phyloP scores from a whole-genome alignment of 352 stramenopile species.

The Phytophthora sp. region DNA sequence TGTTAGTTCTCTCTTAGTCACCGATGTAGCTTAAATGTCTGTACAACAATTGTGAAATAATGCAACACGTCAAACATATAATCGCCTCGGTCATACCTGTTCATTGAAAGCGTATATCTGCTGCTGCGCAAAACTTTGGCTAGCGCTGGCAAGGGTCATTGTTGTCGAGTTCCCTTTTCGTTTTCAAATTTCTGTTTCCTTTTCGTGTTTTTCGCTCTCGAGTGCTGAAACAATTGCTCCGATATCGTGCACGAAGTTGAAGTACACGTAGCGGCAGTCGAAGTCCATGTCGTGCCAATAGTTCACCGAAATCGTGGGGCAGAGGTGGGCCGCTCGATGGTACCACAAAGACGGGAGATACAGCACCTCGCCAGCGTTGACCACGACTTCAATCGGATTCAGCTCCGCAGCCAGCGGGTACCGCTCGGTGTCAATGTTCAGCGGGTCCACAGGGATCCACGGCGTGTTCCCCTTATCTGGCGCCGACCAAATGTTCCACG shows the following conservation, averaged over 20 bases:
- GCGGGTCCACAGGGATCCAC: conserved; percentile 84
- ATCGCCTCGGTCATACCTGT: too few relatives aligned
- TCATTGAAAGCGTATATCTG: too few relatives aligned
- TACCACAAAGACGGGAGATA: conserved; percentile 89
- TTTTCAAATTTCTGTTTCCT: too few relatives aligned
- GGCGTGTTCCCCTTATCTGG: conserved; percentile 61
- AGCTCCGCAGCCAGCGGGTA: conserved; percentile 65
- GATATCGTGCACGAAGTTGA: conserved; percentile 79
- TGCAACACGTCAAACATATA: too few relatives aligned
- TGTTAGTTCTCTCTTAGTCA: conserved; percentile 18
- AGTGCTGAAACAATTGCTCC: conserved; percentile 22
- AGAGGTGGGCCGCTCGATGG: conserved; percentile 80
- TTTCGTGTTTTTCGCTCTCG: conserved; percentile 8
- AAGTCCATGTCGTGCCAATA: conserved; percentile 93
- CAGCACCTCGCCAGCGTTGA: conserved; percentile 72
- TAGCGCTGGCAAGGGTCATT: too few relatives aligned
- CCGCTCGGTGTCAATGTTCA: conserved; percentile 56
- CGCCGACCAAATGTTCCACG: conserved; percentile 57
- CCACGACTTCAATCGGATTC: conserved; percentile 66
- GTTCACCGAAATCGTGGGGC: conserved; percentile 83
- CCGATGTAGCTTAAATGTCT: not conserved
- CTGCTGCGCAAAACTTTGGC: too few relatives aligned
- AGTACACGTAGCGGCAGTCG: conserved; percentile 88
- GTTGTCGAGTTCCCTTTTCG: not conserved
- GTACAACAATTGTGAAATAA: not conserved